Evolutionary conservation across 345 rosid genomes (phyloP).

Genomic region (Bruguiera sexangula): DNA sequence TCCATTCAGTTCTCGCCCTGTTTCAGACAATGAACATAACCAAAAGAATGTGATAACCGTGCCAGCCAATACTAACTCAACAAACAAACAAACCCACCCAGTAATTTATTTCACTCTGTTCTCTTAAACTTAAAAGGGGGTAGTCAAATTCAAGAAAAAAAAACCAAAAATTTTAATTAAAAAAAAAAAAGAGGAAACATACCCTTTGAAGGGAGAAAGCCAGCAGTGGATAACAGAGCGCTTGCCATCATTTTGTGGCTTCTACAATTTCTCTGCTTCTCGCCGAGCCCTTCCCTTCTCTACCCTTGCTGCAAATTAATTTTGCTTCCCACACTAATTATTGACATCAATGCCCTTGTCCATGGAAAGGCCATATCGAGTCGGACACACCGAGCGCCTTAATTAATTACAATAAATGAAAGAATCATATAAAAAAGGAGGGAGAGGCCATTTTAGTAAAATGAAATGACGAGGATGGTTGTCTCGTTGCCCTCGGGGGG

Average conservation of each 20-base stretch:
- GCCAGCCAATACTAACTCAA: background rate
- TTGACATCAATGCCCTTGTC: slow-evolving; percentile 31
- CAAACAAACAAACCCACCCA: background rate
- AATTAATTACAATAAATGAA: background rate
- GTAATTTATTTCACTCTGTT: background rate
- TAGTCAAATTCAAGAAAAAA: background rate
- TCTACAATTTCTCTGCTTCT: slow-evolving; percentile 10
- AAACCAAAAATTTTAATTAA: background rate
- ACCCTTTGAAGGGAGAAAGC: slow-evolving; percentile 39
- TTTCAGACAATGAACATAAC: slow-evolving; percentile 3
- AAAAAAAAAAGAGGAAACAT: slow-evolving; percentile 11
- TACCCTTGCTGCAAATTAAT: background rate
- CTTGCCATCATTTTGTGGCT: slow-evolving; percentile 36
- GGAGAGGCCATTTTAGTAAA: background rate
- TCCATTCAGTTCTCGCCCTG: slow-evolving; percentile 41
- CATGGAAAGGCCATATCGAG: too few relatives aligned
- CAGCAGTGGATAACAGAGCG: slow-evolving; percentile 33
- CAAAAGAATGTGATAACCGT: background rate
- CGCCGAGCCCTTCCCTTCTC: background rate
- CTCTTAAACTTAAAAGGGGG: background rate
- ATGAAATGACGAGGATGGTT: background rate
- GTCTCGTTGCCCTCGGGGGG: background rate
- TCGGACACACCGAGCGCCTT: too few relatives aligned
- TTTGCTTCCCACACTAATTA: background rate
- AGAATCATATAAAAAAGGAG: background rate